Percentiles rank a stretch among this genome's conserved stretches.
Evolutionary conservation across 306 rosid species (phyloP).

Genomic region (Elaeagnus macrophylla): DNA sequence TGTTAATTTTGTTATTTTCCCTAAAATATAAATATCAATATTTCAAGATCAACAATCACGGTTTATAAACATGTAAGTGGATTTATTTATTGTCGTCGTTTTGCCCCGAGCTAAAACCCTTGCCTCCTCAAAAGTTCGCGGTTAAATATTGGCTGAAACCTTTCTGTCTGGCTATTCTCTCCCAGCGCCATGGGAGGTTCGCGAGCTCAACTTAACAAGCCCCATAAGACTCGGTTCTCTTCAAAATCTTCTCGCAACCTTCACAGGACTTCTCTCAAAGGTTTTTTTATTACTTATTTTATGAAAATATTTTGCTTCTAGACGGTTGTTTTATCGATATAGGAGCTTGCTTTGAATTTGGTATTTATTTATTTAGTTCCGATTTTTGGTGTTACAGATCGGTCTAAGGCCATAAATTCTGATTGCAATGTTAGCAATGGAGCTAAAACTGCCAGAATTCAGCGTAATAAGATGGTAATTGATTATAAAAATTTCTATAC

Average conservation of each 20-base stretch:
- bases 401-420: constrained; percentile 32
- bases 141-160: too few species aligned
- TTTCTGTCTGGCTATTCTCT: neutral
- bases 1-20: too few species aligned
- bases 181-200: constrained; percentile 42
- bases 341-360: neutral
- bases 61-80: too few species aligned
- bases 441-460: constrained; percentile 68
- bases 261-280: constrained; percentile 46
- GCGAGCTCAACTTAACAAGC: constrained; percentile 42
- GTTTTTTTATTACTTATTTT: constrained; percentile 14
- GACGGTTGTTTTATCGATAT: too few species aligned
- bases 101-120: too few species aligned
- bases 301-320: too few species aligned
- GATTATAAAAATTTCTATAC: neutral
- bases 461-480: constrained; percentile 71
- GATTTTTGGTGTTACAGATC: constrained; percentile 34
- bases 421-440: constrained; percentile 57
- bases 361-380: neutral
- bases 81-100: too few species aligned
- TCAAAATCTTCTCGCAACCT: constrained; percentile 47
- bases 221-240: constrained; percentile 60
- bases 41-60: too few species aligned
- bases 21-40: too few species aligned
- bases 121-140: too few species aligned